These are phyloP conservation scores for Calonectria ilicicola DNA, from an alignment of 2,329 filamentous ascomycete species.

Conservation along the genomic window DNA sequence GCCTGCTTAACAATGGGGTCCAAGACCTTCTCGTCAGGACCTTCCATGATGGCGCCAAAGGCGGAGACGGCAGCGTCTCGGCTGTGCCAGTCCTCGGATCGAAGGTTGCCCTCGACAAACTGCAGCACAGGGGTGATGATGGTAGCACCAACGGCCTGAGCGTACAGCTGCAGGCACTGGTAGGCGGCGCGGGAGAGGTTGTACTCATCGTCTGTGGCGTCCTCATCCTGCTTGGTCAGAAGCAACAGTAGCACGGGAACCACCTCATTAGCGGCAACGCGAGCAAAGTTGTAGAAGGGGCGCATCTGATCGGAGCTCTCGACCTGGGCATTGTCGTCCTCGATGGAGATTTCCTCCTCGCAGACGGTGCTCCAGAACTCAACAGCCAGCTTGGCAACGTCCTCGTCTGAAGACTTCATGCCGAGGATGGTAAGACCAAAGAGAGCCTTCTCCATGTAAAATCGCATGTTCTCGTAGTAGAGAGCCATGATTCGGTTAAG, in stretches of 20 bases:
- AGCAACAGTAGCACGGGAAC: slow-evolving; percentile 90
- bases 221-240: slow-evolving; percentile 97
- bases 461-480: slow-evolving; percentile 99
- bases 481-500: slow-evolving; percentile 98
- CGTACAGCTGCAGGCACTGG: slow-evolving; percentile 95
- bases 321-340: slow-evolving; percentile 87
- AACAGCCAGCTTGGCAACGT: slow-evolving; percentile 96
- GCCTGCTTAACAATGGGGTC: slow-evolving; percentile 97
- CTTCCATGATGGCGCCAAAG: slow-evolving; percentile 99
- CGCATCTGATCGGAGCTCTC: slow-evolving; percentile 87
- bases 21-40: slow-evolving; percentile 90
- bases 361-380: slow-evolving; percentile 99
- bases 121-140: slow-evolving; percentile 88
- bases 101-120: slow-evolving; percentile 93
- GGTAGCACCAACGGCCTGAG: slow-evolving; percentile 87
- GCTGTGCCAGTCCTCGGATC: slow-evolving; percentile 92
- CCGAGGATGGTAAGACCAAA: slow-evolving; percentile 97
- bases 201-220: slow-evolving; percentile 96
- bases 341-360: slow-evolving; percentile 97
- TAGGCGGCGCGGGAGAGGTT: slow-evolving; percentile 95
- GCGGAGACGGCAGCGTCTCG: slow-evolving; percentile 96
- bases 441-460: slow-evolving; percentile 99
- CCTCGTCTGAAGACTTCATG: slow-evolving; percentile 98
- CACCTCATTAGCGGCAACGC: slow-evolving; percentile 92
- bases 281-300: slow-evolving; percentile 95